A percentile compares a stretch with the other conserved stretches of the same genome.
Conservation (phyloP, 495 filamentous ascomycete species). For the Penicillium maclennaniae region DNA sequence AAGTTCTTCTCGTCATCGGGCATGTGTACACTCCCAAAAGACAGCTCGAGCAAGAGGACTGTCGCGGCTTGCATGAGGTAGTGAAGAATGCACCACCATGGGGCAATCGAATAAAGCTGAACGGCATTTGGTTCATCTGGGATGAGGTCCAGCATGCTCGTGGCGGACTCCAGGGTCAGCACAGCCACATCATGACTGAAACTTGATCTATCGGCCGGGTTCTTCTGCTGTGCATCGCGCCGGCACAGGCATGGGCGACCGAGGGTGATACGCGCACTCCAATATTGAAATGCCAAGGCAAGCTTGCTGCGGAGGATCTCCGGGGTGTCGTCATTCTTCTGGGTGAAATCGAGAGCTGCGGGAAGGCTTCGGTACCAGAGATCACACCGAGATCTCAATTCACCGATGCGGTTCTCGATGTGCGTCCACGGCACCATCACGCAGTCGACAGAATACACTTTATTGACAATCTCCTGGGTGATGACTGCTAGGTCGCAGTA, state of each 20-base stretch:
- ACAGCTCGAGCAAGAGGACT: conserved; percentile 59
- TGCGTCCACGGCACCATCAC: conserved; percentile 52
- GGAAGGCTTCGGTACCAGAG: conserved; percentile 53
- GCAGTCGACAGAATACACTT: conserved; percentile 54
- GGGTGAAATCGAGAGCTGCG: conserved; percentile 43
- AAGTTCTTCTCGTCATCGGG: conserved; percentile 48
- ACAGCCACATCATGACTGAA: conserved; percentile 57
- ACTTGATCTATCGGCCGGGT: conserved; percentile 20
- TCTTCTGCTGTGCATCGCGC: conserved; percentile 45
- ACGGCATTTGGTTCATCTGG: conserved; percentile 43
- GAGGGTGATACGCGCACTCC: conserved; percentile 53
- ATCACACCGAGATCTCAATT: conserved; percentile 47
- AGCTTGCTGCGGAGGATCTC: conserved; percentile 20
- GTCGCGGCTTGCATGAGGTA: conserved; percentile 61
- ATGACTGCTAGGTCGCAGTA: conserved; percentile 50
- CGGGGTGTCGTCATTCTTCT: conserved; percentile 31
- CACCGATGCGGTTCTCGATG: conserved; percentile 54
- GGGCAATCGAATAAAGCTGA: conserved; percentile 51
- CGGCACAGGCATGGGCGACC: conserved; percentile 59
- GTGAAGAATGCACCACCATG: conserved; percentile 67
- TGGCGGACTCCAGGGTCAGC: conserved; percentile 53
- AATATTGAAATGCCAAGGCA: conserved; percentile 52
- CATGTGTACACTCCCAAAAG: conserved; percentile 53
- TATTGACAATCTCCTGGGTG: conserved; percentile 50
- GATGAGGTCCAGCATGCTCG: conserved; percentile 50